These are phyloP conservation scores for Psilocybe cyanescens DNA, from an alignment of 768 basidiomycete genomes.

Conservation along the genomic window DNA sequence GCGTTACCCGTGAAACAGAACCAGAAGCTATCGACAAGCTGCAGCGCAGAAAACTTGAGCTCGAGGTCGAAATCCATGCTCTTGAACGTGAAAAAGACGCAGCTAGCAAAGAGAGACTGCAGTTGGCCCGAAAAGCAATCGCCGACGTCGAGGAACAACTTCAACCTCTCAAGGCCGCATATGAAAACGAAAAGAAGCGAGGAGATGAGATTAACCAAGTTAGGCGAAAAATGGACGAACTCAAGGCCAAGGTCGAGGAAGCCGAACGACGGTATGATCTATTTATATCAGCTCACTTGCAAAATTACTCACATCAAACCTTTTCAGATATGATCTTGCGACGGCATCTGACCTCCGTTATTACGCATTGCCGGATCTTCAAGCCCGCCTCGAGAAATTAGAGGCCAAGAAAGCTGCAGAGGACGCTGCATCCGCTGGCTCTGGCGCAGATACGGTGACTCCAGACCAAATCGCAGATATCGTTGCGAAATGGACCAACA, in stretches of 20 bases:
- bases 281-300: neutral
- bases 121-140: conserved; percentile 73
- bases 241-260: conserved; percentile 90
- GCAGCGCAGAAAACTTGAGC: conserved; percentile 85
- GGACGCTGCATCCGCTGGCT: conserved; percentile 59
- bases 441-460: conserved; percentile 72
- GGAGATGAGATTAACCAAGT: conserved; percentile 81
- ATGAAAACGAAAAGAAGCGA: conserved; percentile 84
- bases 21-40: conserved; percentile 94
- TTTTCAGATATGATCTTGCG: conserved; percentile 63
- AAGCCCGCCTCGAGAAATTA: conserved; percentile 45
- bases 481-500: conserved; percentile 90
- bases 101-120: conserved; percentile 84
- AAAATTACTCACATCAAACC: conserved; percentile 4
- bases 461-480: conserved; percentile 94
- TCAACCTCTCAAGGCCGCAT: conserved; percentile 79
- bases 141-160: conserved; percentile 87
- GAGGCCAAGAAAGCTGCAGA: conserved; percentile 75
- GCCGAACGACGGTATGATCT: conserved; percentile 78
- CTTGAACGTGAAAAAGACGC: conserved; percentile 90
- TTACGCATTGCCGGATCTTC: conserved; percentile 90
- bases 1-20: conserved; percentile 92
- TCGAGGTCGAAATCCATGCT: conserved; percentile 95
- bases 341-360: conserved; percentile 89
- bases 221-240: conserved; percentile 84